Base-by-base conservation (phyloP, 495 filamentous ascomycete genomes). In the Penicillium riverlandense region DNA sequence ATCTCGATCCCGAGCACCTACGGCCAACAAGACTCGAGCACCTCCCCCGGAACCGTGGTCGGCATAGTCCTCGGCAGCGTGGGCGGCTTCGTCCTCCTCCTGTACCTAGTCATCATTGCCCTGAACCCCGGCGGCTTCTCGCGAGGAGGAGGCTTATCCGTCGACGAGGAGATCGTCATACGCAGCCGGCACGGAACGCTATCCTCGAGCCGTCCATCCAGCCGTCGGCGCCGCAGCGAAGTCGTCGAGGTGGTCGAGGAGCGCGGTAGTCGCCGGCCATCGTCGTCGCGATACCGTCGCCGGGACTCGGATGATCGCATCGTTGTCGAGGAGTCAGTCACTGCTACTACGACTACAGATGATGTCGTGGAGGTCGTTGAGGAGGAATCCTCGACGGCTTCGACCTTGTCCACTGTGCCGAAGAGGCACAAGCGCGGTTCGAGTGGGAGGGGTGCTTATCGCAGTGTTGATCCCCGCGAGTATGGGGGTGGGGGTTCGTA, bases 11-110 rank as follows among this genome's bases (percentile, higher is more conserved):
- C 87, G 6, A 69, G 81, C 34, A 76, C 75, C 45, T 95, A 95
- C 74, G 75, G 76, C 27, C 65, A 71, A 38, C 68, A 80, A 13
- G 58, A 78, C 55, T 54, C 59, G 39, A 75, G 82, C 9, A 86
- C 84, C 0, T 15, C 69, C 5, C 74, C 90, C 0, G 90, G 88
- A 31, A 76, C 79, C 13, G 77, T 95, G n/a, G 88, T 74, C 11
- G 90, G 88, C 48, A 91, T 94, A 41, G 79, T 88, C 16, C 77
- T 96, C 29, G 90, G 90, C 50, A 75, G 78, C 38, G 82, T 95
- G n/a, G 77, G 69, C n/a, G 89, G 84, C 43, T 90, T 95, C 67
- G 55, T 91, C 11, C 70, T 96, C 2, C 43, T 90, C 29, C 70
- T 92, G 31, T 88, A 79, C 70, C 71, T 92, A 0, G 59, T 94